Conservation (phyloP, 2,329 filamentous ascomycete genomes). For the Grosmannia clavigera region DNA sequence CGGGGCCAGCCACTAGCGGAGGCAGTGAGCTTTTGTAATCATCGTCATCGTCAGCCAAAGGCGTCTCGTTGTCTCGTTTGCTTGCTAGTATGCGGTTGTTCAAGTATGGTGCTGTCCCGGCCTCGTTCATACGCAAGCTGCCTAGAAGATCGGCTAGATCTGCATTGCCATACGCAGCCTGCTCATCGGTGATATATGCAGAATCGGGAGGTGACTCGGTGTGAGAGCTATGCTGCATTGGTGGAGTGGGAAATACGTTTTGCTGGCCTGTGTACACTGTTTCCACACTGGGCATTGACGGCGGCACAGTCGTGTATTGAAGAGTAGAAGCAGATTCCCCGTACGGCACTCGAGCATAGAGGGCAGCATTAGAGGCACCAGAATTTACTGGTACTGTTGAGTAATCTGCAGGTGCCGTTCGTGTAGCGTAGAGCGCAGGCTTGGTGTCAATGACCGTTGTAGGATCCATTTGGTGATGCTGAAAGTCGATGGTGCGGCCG, state of each 20-base stretch:
- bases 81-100: constrained; percentile 37
- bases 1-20: constrained; percentile 53
- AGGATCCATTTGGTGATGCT: constrained; percentile 7
- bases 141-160: constrained; percentile 73
- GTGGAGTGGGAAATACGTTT: constrained; percentile 39
- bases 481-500: constrained; percentile 17
- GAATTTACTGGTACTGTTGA: constrained; percentile 7
- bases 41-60: constrained; percentile 52
- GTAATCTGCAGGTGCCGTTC: constrained; percentile 28
- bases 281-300: constrained; percentile 37
- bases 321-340: constrained; percentile 35
- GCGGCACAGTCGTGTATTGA: constrained; percentile 40
- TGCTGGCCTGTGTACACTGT: constrained; percentile 34
- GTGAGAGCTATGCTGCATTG: constrained; percentile 30
- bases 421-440: constrained; percentile 35
- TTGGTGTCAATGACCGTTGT: constrained; percentile 19
- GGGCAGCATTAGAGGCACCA: constrained; percentile 21
- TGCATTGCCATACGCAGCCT: constrained; percentile 54
- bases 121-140: constrained; percentile 75
- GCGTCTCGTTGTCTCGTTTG: constrained; percentile 32
- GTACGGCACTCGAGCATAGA: constrained; percentile 37
- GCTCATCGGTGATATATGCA: constrained; percentile 29
- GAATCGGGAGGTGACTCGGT: constrained; percentile 33
- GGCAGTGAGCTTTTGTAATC: constrained; percentile 63
- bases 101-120: constrained; percentile 79